Conservation (phyloP, 2,329 filamentous ascomycete species). For the Sporothrix euskadiensis region DNA sequence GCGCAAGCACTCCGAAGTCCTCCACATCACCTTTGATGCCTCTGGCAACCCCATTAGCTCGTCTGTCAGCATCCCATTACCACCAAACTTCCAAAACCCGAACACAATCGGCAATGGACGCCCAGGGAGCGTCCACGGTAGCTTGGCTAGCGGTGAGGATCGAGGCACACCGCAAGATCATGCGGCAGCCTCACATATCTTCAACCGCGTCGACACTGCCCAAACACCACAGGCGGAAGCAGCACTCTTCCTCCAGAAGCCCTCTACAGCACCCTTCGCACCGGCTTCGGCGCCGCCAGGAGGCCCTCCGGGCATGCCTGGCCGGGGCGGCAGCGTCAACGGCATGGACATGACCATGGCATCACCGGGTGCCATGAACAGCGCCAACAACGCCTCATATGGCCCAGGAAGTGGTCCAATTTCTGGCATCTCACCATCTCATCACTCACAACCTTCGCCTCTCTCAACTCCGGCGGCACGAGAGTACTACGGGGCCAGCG, state of each 20-base stretch:
- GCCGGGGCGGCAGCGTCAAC: conserved; percentile 45
- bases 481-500: conserved; percentile 50
- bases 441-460: conserved; percentile 36
- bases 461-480: conserved; percentile 48
- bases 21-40: conserved; percentile 56
- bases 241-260: conserved; percentile 63
- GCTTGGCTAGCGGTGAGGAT: conserved; percentile 52
- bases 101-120: conserved; percentile 31
- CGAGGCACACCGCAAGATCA: conserved; percentile 56
- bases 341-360: conserved; percentile 54
- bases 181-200: conserved; percentile 43
- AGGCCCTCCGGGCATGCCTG: background rate
- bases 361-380: conserved; percentile 41
- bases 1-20: conserved; percentile 64
- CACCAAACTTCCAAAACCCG: background rate
- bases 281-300: background rate
- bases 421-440: conserved; percentile 45
- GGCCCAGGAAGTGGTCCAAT: conserved; percentile 34
- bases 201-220: conserved; percentile 51
- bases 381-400: background rate
- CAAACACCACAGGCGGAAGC: conserved; percentile 59
- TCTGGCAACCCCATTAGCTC: conserved; percentile 40
- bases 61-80: background rate
- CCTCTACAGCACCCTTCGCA: conserved; percentile 42
- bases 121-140: conserved; percentile 50